Percentiles rank a stretch among this genome's conserved stretches.
These are phyloP conservation scores for Colletotrichum eremochloae DNA, from an alignment of 2,329 filamentous ascomycete genomes.

Conservation along the genomic window DNA sequence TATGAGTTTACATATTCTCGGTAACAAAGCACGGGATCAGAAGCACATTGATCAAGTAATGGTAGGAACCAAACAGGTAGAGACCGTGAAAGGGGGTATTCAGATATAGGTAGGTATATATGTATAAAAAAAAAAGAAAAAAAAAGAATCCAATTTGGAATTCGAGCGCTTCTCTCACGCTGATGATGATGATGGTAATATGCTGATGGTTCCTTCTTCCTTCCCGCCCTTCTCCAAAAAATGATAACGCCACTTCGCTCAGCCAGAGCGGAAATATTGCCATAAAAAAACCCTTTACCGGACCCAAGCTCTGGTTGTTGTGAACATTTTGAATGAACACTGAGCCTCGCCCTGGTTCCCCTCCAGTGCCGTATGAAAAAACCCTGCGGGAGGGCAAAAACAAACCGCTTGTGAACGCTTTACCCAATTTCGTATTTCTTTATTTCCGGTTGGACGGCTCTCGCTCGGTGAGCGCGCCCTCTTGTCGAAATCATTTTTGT, in stretches of 20 bases:
- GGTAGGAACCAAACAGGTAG: constrained; percentile 1
- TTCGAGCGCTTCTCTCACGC: constrained; percentile 32
- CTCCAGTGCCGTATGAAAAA: too few species aligned
- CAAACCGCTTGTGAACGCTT: not conserved
- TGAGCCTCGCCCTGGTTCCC: constrained; percentile 2
- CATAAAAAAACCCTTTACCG: constrained; percentile 11
- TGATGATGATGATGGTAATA: constrained; percentile 26
- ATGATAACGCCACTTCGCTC: constrained; percentile 27
- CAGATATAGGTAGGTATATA: not conserved
- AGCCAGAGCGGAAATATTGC: constrained; percentile 28
- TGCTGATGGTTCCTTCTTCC: not conserved
- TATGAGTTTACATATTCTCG: constrained; percentile 5
- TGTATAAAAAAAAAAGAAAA: not conserved
- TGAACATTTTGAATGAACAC: constrained; percentile 39
- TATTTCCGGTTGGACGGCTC: not conserved
- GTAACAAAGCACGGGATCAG: not conserved
- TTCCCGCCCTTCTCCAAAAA: not conserved
- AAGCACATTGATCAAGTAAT: not conserved
- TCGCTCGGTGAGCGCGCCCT: not conserved
- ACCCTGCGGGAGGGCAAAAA: not conserved
- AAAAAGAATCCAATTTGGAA: constrained; percentile 20
- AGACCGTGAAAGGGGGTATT: constrained; percentile 30
- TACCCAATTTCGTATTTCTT: not conserved
- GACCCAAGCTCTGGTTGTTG: constrained; percentile 24
- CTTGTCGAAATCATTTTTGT: not conserved